A percentile compares a stretch with the other conserved stretches of the same genome.
phyloP scores from a whole-genome alignment of 768 basidiomycete species.

The Russula sp. region DNA sequence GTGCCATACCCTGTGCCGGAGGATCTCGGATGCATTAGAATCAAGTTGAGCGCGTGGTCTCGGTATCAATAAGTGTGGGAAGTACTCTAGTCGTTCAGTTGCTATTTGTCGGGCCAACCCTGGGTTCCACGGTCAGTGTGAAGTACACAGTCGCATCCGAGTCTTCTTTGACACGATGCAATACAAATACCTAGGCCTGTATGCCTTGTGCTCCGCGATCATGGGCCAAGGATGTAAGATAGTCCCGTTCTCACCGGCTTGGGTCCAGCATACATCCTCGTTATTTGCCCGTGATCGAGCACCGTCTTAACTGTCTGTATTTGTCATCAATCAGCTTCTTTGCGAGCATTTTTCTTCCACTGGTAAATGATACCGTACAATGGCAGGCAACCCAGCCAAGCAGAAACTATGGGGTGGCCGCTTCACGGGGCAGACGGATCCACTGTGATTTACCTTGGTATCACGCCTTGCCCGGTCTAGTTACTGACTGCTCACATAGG shows the following conservation, averaged over 20 bases:
- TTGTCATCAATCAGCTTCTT: background rate
- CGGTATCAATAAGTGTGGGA: background rate
- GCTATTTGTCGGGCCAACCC: no score
- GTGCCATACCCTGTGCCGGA: background rate
- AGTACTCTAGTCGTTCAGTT: background rate
- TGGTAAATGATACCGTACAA: constrained; percentile 28
- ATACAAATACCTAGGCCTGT: background rate
- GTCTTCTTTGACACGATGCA: background rate
- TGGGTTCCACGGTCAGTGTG: constrained; percentile 39
- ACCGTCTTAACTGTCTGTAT: background rate
- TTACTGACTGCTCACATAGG: constrained; percentile 41
- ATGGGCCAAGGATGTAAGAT: background rate
- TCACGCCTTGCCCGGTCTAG: constrained; percentile 18
- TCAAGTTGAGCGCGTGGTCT: background rate
- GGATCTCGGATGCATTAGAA: constrained; percentile 9
- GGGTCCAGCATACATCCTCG: constrained; percentile 39
- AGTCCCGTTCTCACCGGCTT: constrained; percentile 35
- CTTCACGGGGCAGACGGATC: constrained; percentile 85
- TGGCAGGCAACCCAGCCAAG: constrained; percentile 47
- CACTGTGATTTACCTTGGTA: constrained; percentile 51
- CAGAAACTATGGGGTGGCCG: constrained; percentile 88
- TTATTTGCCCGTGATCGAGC: constrained; percentile 42
- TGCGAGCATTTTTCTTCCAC: background rate
- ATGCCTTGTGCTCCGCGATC: constrained; percentile 39
- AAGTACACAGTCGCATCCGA: background rate